phyloP scores from a whole-genome alignment of 2,329 filamentous ascomycete genomes.

The Aspergillus sojae region DNA sequence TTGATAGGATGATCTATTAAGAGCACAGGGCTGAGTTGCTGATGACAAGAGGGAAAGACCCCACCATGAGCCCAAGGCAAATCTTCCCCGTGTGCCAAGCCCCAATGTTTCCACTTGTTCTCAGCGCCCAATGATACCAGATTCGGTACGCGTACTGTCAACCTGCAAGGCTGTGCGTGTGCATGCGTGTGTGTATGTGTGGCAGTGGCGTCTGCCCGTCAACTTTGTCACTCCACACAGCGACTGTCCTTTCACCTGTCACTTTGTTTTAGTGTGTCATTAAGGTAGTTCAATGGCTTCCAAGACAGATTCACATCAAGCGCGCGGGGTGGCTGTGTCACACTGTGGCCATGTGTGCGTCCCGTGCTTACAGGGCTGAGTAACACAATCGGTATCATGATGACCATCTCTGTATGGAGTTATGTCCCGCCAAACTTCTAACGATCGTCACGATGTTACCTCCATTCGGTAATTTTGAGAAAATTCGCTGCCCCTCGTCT shows the following conservation, averaged over 20 bases:
- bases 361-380: constrained; percentile 17
- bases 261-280: background rate
- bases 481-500: constrained; percentile 1
- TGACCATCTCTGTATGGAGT: background rate
- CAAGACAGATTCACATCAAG: background rate
- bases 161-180: background rate
- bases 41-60: constrained; percentile 7
- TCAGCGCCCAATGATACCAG: constrained; percentile 6
- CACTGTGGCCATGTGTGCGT: background rate
- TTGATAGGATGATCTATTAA: constrained; percentile 16
- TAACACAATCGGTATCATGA: background rate
- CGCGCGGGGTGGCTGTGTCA: constrained; percentile 10
- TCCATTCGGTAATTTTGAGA: constrained; percentile 7
- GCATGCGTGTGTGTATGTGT: background rate
- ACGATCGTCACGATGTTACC: background rate
- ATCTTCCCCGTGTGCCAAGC: constrained; percentile 12
- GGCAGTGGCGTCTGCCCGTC: background rate
- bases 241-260: background rate
- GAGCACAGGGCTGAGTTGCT: constrained; percentile 20
- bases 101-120: constrained; percentile 9
- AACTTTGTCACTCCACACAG: background rate
- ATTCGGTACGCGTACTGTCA: constrained; percentile 11
- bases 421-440: background rate
- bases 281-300: background rate
- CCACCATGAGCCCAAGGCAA: constrained; percentile 7